phyloP scores from a whole-genome alignment of 1,284 basidiomycete species.

The Leccinum huronense region DNA sequence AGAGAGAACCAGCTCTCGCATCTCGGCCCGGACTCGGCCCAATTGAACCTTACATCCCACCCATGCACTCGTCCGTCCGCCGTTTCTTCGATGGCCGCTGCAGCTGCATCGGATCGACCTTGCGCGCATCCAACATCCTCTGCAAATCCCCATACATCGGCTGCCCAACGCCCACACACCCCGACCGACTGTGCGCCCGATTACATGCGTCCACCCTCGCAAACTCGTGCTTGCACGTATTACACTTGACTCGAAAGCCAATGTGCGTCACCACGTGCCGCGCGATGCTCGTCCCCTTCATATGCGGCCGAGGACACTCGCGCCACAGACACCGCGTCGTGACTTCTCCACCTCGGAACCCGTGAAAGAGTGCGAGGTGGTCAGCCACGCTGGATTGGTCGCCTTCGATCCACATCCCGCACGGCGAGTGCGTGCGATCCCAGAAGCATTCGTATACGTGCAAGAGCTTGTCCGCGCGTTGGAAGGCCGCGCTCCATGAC shows the following conservation, averaged over 20 bases:
- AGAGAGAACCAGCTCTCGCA: constrained; percentile 1
- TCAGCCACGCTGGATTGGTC: constrained; percentile 36
- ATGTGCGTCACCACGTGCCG: constrained; percentile 36
- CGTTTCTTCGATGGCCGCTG: constrained; percentile 33
- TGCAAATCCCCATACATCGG: constrained; percentile 35
- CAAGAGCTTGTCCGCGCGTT: constrained; percentile 26
- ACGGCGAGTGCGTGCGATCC: constrained; percentile 27
- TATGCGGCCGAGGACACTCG: constrained; percentile 29
- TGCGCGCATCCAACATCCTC: constrained; percentile 29
- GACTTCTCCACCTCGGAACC: constrained; percentile 32
- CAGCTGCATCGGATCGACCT: constrained; percentile 22
- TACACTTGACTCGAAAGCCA: constrained; percentile 34
- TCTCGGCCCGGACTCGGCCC: too few species aligned
- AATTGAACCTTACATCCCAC: neutral
- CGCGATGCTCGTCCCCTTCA: constrained; percentile 37
- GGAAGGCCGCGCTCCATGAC: constrained; percentile 27
- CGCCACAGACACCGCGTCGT: constrained; percentile 34
- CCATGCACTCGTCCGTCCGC: constrained; percentile 28
- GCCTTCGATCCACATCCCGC: constrained; percentile 36
- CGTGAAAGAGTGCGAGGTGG: constrained; percentile 34
- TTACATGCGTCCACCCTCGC: constrained; percentile 37
- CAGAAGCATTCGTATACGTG: constrained; percentile 36
- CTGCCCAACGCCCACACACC: constrained; percentile 32
- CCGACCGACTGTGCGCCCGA: constrained; percentile 35
- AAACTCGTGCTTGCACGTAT: constrained; percentile 34